phyloP scores from a whole-genome alignment of 768 basidiomycete species.

The Dioszegia aurantiaca region DNA sequence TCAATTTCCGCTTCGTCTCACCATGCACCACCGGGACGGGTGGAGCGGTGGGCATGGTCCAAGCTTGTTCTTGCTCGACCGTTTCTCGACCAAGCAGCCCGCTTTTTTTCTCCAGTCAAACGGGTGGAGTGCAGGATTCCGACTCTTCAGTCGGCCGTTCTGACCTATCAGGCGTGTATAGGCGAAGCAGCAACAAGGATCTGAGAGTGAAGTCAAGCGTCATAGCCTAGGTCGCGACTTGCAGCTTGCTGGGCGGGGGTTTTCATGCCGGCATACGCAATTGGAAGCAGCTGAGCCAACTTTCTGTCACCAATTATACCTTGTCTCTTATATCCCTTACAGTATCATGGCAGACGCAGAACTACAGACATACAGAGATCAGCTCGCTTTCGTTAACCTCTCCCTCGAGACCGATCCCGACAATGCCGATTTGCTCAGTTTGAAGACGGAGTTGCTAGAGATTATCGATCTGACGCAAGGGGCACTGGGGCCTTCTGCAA shows the following conservation, averaged over 20 bases:
- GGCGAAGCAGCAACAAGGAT: too few relatives aligned
- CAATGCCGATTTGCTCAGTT: slow-evolving; percentile 48
- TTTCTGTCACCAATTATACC: not conserved
- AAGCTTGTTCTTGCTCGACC: too few relatives aligned
- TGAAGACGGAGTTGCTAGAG: slow-evolving; percentile 50
- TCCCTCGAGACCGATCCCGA: slow-evolving; percentile 50
- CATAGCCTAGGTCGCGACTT: too few relatives aligned
- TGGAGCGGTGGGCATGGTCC: slow-evolving; percentile 33
- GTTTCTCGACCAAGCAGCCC: too few relatives aligned
- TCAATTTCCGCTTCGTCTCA: slow-evolving; percentile 34
- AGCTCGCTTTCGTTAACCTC: slow-evolving; percentile 51
- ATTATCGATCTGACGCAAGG: slow-evolving; percentile 49
- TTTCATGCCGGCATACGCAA: not conserved
- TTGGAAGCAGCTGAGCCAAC: not conserved
- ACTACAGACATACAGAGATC: slow-evolving; percentile 50
- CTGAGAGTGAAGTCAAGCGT: too few relatives aligned
- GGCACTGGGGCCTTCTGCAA: slow-evolving; percentile 30
- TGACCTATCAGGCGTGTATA: not conserved
- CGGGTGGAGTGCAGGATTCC: too few relatives aligned
- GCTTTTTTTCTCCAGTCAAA: too few relatives aligned
- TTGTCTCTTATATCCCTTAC: not conserved
- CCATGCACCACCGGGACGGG: slow-evolving; percentile 43
- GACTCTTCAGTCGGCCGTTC: too few relatives aligned
- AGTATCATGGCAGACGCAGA: slow-evolving; percentile 36
- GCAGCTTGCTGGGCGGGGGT: too few relatives aligned